Evolutionary conservation across 1,139 yeast species (phyloP), one percentile per base, ranked within the genome.

Genomic region (Yamadazyma atmosphaerica): DNA sequence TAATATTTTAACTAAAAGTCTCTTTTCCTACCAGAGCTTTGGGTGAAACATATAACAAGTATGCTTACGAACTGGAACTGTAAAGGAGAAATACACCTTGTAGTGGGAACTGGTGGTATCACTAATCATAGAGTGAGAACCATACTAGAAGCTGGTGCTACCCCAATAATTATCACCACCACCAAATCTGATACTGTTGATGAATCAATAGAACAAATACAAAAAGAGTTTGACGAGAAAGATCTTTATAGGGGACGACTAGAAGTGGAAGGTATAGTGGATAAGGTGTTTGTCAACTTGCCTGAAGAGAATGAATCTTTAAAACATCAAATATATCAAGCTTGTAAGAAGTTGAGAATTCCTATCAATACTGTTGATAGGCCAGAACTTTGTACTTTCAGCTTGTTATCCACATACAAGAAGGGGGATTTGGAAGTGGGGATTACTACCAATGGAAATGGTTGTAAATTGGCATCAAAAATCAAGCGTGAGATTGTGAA

Each of bases 371-470:
- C 85, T 0, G 77, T 86, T 1, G 96, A 88, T 51, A 74, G 79
- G 5, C 81, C 90, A 0, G 81, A 81, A 31, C 68, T 74, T 28
- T 86, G 95, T 40, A 78, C 90, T 0, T 90, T 90, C 56, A 79
- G 94, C 0, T 58, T 89, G 41, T 66, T 88, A 26, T 86, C 97
- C 0, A 79, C 92, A 0, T 78, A 77, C 54, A 63, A 67, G 1
- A 80, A 83, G 39, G 95, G 95, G 1, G 81, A 79, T 44, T 79
- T 90, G 61, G 94, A 86, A 58, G 52, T 90, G 37, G 95, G 96
- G 0, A 80, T 90, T 4, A 81, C 94, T 7, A 90, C 98, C 0
- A 77, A 81, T 27, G 96, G 97, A 0, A 86, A 86, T 60, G 97
- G 98, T 2, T 90, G 97, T 62, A 79, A 88, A 43, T 66, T 90